These are phyloP conservation scores for Claviceps purpurea DNA, from an alignment of 2,329 filamentous ascomycete species.

Conservation along the genomic window DNA sequence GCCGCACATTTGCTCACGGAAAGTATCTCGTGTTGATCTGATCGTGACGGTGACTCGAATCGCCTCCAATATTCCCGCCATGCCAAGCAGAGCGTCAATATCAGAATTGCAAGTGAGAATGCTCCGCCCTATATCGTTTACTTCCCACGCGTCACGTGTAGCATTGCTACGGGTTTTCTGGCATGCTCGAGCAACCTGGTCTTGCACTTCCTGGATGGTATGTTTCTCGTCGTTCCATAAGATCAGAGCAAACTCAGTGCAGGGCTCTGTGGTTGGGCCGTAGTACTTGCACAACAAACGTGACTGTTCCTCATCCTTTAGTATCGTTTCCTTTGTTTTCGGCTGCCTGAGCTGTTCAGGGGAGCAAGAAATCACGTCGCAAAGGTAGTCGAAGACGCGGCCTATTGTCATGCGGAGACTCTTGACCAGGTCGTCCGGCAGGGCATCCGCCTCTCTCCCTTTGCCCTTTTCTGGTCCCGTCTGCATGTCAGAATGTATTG, in stretches of 20 bases:
- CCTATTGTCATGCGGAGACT: conserved; percentile 78
- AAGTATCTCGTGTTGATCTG: conserved; percentile 83
- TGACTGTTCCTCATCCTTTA: conserved; percentile 68
- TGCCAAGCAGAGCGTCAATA: conserved; percentile 57
- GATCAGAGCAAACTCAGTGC: conserved; percentile 63
- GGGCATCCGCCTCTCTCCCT: conserved; percentile 39
- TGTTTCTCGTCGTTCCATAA: conserved; percentile 99
- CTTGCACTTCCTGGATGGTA: conserved; percentile 77
- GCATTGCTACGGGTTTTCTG: conserved; percentile 57
- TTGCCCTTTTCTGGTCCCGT: conserved; percentile 44
- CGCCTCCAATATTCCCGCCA: conserved; percentile 79
- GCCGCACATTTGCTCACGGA: conserved; percentile 97
- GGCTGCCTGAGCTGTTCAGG: conserved; percentile 83
- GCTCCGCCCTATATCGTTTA: conserved; percentile 76
- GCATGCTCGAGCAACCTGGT: conserved; percentile 85
- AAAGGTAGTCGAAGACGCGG: conserved; percentile 82
- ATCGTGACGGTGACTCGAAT: conserved; percentile 96
- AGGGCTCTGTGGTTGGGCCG: conserved; percentile 39
- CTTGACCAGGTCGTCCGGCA: conserved; percentile 63
- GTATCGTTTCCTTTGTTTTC: conserved; percentile 72
- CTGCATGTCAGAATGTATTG: conserved; percentile 66
- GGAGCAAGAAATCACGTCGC: conserved; percentile 94
- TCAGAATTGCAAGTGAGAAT: conserved; percentile 66
- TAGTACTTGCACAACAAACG: conserved; percentile 58
- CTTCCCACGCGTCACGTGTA: conserved; percentile 66